Evolutionary conservation across 2,329 filamentous ascomycete species (phyloP).

Genomic region (Trichoderma sp.): DNA sequence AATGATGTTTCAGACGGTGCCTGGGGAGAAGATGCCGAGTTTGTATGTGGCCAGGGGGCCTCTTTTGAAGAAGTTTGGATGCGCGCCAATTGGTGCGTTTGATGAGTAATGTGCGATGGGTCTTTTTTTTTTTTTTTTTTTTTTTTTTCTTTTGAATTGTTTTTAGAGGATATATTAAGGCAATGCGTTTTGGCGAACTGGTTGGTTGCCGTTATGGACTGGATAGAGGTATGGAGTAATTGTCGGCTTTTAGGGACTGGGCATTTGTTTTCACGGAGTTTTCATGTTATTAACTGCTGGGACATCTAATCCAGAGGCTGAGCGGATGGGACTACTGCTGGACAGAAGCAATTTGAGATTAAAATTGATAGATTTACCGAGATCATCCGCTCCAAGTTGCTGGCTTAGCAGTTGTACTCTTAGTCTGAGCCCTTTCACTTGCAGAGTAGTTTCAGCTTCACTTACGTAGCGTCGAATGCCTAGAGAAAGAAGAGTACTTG

Average conservation of each 20-base stretch:
- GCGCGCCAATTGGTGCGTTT: neutral
- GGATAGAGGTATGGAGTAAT: neutral
- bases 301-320: neutral
- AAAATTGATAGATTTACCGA: too few species aligned
- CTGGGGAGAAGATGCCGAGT: conserved; percentile 47
- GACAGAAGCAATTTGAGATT: neutral
- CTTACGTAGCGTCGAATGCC: too few species aligned
- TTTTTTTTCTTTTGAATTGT: neutral
- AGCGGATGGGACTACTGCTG: neutral
- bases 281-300: neutral
- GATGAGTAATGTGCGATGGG: neutral
- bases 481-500: too few species aligned
- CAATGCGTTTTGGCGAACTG: neutral
- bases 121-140: too few species aligned
- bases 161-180: neutral
- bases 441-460: too few species aligned
- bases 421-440: too few species aligned
- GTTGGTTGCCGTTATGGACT: neutral
- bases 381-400: neutral
- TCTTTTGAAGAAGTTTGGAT: conserved; percentile 47
- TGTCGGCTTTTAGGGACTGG: neutral
- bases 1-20: conserved; percentile 50
- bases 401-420: too few species aligned
- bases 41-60: conserved; percentile 48
- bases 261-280: neutral